Evolutionary conservation across 164 flowering plant species (phyloP).

Genomic region (Sextonia rubra): DNA sequence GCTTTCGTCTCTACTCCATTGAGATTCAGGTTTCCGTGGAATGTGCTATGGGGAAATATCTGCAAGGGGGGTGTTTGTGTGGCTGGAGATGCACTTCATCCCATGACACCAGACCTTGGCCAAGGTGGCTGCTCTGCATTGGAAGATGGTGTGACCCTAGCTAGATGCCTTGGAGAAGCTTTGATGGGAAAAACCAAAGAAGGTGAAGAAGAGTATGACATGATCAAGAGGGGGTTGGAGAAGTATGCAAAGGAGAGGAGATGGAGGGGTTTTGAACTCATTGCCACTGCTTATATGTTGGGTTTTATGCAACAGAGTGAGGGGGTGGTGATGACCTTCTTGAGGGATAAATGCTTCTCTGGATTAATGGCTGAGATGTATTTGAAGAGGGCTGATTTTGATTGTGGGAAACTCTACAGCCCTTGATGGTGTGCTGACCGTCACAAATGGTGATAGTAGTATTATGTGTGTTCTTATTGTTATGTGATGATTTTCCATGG

Average conservation of each 20-base stretch:
- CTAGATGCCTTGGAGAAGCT: conserved; percentile 43
- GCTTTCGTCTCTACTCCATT: conserved; percentile 22
- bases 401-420: not conserved
- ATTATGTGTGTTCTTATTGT: too few relatives aligned
- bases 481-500: too few relatives aligned
- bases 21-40: conserved; percentile 36
- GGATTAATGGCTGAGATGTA: conserved; percentile 1
- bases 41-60: conserved; percentile 32
- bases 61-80: conserved; percentile 36
- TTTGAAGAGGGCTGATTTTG: conserved; percentile 19
- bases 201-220: conserved; percentile 49
- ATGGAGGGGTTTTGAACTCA: conserved; percentile 12
- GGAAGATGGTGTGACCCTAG: conserved; percentile 46
- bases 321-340: conserved; percentile 10
- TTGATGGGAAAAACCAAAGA: conserved; percentile 19
- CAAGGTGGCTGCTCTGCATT: conserved; percentile 50
- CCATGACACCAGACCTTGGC: conserved; percentile 57
- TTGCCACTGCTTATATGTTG: conserved; percentile 9
- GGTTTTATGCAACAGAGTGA: conserved; percentile 15
- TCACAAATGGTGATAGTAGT: too few relatives aligned
- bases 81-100: conserved; percentile 58
- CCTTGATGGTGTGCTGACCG: not conserved
- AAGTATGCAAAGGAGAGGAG: conserved; percentile 16
- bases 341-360: conserved; percentile 17
- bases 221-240: conserved; percentile 10